Evolutionary conservation across 2,329 filamentous ascomycete species (phyloP).

Genomic region (Sordariomycetes sp.): DNA sequence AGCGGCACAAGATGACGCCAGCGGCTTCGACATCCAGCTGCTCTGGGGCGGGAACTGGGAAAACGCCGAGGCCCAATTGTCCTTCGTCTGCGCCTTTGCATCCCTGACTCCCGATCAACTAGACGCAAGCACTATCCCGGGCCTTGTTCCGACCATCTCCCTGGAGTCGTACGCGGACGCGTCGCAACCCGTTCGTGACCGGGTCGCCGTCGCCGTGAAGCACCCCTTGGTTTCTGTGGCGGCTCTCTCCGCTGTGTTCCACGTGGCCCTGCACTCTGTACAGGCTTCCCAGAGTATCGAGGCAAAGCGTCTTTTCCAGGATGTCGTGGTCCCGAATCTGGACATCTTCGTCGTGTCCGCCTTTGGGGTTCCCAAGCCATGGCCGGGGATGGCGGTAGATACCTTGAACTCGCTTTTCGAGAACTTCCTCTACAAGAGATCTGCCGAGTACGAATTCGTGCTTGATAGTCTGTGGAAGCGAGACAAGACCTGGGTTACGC

Average conservation of each 20-base stretch:
- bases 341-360: conserved; percentile 72
- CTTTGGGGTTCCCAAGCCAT: conserved; percentile 66
- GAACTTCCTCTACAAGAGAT: conserved; percentile 70
- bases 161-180: conserved; percentile 43
- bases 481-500: conserved; percentile 77
- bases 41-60: conserved; percentile 90
- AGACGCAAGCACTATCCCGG: conserved; percentile 76
- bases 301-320: conserved; percentile 55
- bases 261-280: conserved; percentile 50
- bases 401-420: conserved; percentile 70
- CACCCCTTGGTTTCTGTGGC: conserved; percentile 84
- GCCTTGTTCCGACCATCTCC: conserved; percentile 68
- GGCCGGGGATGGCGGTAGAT: conserved; percentile 64
- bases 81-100: conserved; percentile 84
- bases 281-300: conserved; percentile 52
- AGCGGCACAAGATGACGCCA: conserved; percentile 46
- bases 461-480: conserved; percentile 87
- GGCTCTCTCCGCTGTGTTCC: conserved; percentile 62
- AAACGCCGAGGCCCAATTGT: conserved; percentile 76
- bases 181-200: conserved; percentile 35
- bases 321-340: conserved; percentile 61
- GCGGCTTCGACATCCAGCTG: conserved; percentile 66
- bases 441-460: conserved; percentile 75
- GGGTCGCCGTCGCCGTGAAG: conserved; percentile 54
- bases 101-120: conserved; percentile 65